Percentiles rank a stretch among this genome's conserved stretches.
Conservation (phyloP, 2,329 filamentous ascomycete species). For the Cladosporium halotolerans region DNA sequence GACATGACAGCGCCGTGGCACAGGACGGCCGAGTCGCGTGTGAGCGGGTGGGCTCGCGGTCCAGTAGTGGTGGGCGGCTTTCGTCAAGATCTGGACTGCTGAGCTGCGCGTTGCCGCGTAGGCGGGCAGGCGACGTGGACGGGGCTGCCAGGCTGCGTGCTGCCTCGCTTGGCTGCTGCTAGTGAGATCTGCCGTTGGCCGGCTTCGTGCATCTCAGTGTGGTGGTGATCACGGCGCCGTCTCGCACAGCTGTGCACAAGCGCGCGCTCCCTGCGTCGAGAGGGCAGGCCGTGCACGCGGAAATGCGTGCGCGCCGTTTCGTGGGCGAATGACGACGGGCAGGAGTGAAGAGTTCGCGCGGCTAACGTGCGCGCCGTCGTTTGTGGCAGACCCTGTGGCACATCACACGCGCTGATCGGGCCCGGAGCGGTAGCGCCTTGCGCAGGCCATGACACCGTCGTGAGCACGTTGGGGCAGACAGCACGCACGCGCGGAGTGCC, state of each 20-base stretch:
- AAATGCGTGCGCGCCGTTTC: not conserved
- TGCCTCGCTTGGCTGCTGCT: not conserved
- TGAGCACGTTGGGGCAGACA: too few species aligned
- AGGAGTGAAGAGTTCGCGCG: slow-evolving; percentile 3
- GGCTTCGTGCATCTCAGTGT: not conserved
- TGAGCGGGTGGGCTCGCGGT: not conserved
- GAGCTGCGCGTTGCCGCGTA: not conserved
- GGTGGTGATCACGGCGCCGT: not conserved
- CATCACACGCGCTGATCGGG: not conserved
- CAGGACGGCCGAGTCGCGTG: not conserved
- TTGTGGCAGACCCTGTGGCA: not conserved
- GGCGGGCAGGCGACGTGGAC: not conserved
- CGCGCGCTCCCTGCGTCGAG: not conserved
- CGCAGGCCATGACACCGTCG: not conserved
- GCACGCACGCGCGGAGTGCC: too few species aligned
- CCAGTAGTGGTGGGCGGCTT: not conserved
- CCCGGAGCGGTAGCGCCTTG: not conserved
- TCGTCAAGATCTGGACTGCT: not conserved
- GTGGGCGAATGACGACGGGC: not conserved
- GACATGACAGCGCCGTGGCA: too few species aligned
- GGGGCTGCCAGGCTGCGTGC: not conserved
- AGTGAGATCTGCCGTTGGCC: not conserved
- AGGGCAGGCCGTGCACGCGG: not conserved
- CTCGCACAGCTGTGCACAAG: not conserved
- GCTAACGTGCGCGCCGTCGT: not conserved